Percentiles rank a stretch among this genome's conserved stretches.
Conservation (phyloP, 257 asterid species). For the Primulina eburnea region DNA sequence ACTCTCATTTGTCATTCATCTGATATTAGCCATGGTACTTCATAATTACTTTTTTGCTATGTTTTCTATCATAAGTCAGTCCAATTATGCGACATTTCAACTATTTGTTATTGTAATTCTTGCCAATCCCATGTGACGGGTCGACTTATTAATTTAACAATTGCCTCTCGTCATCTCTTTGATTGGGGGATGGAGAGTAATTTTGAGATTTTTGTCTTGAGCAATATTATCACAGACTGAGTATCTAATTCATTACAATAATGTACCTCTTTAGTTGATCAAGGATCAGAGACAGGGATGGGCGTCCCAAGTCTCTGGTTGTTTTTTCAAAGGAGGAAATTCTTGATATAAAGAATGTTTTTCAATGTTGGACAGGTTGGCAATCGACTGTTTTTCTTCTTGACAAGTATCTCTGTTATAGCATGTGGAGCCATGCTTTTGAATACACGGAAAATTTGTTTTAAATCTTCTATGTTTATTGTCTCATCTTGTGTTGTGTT, state of each 20-base stretch:
- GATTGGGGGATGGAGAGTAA: conserved; percentile 42
- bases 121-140: conserved; percentile 44
- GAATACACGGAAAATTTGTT: background rate
- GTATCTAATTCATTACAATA: conserved; percentile 11
- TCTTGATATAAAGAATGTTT: conserved; percentile 32
- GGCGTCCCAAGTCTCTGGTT: conserved; percentile 45
- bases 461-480: background rate
- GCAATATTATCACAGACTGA: conserved; percentile 20
- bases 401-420: background rate
- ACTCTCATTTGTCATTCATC: conserved; percentile 30
- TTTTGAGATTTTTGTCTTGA: conserved; percentile 32
- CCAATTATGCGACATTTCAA: conserved; percentile 38
- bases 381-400: background rate
- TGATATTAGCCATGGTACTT: conserved; percentile 48
- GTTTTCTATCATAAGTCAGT: conserved; percentile 38
- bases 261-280: conserved; percentile 25
- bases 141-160: conserved; percentile 30
- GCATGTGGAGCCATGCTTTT: background rate
- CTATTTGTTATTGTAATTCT: conserved; percentile 34
- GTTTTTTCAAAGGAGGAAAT: conserved; percentile 40
- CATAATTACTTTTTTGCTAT: conserved; percentile 37
- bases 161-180: conserved; percentile 37
- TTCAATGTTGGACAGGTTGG: conserved; percentile 61
- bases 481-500: background rate
- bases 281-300: conserved; percentile 40